A percentile compares a stretch with the other conserved stretches of the same genome.
Conservation (phyloP, 2,329 filamentous ascomycete genomes). For the Thielaviopsis cerberus region DNA sequence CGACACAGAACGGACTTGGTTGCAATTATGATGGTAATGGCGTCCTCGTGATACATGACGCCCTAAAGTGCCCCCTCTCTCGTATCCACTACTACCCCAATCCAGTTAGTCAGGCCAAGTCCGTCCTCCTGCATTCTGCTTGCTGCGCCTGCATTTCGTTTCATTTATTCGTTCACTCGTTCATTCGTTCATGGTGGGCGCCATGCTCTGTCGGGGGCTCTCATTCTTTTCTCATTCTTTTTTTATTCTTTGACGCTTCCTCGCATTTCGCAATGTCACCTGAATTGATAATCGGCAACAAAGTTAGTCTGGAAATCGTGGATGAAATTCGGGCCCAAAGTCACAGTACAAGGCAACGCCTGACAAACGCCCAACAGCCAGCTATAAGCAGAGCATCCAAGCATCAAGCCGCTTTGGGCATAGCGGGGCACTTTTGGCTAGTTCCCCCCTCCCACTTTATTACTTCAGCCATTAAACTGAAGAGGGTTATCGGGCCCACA, state of each 20-base stretch:
- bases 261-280: not conserved
- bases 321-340: not conserved
- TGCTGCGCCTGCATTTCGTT: not conserved
- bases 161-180: no score
- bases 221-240: not conserved
- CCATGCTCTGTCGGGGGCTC: not conserved
- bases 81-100: not conserved
- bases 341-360: not conserved
- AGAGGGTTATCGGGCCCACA: not conserved
- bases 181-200: not conserved
- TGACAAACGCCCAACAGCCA: not conserved
- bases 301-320: no score
- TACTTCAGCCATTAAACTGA: not conserved
- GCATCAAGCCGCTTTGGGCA: constrained; percentile 7
- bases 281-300: not conserved
- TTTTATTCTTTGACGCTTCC: not conserved
- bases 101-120: not conserved
- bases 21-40: not conserved
- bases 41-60: not conserved
- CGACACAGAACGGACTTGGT: not conserved
- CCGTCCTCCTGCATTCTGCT: not conserved
- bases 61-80: not conserved
- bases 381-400: not conserved
- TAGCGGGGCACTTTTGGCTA: constrained; percentile 7
- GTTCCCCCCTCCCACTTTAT: constrained; percentile 1